Conservation (phyloP, 2,329 filamentous ascomycete species). For the Clathrospora elynae region DNA sequence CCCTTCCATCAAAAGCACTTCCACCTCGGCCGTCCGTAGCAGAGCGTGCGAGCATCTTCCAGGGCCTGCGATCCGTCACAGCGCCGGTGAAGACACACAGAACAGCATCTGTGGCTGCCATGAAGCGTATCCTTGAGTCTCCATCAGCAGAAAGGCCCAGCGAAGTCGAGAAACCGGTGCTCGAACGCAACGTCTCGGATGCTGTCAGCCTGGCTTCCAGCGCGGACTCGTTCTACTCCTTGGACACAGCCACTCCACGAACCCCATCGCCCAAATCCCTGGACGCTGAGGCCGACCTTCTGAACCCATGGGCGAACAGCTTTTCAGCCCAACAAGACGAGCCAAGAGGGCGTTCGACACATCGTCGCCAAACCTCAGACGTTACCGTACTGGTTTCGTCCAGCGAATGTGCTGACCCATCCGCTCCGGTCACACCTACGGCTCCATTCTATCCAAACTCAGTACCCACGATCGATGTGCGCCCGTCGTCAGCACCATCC, state of each 20-base stretch:
- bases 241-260: conserved; percentile 29
- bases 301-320: conserved; percentile 37
- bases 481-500: conserved; percentile 45
- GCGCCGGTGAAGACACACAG: conserved; percentile 23
- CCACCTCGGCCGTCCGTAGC: conserved; percentile 34
- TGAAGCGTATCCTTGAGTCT: conserved; percentile 29
- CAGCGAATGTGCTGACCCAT: conserved; percentile 16
- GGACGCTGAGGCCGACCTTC: conserved; percentile 37
- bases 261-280: conserved; percentile 39
- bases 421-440: conserved; percentile 32
- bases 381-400: conserved; percentile 40
- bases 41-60: conserved; percentile 41
- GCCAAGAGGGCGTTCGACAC: conserved; percentile 36
- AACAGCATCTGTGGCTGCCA: conserved; percentile 20
- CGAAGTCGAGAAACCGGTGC: conserved; percentile 13
- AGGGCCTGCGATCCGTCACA: conserved; percentile 37
- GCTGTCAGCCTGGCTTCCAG: conserved; percentile 43
- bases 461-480: conserved; percentile 26
- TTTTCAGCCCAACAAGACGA: conserved; percentile 19
- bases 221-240: conserved; percentile 47
- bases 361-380: conserved; percentile 46
- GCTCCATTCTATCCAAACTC: conserved; percentile 22
- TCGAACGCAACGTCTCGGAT: conserved; percentile 36
- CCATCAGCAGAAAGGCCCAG: conserved; percentile 13
- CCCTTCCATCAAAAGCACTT: conserved; percentile 11